Evolutionary conservation across 441 rosid species (phyloP).

Genomic region (Erodium trifolium): DNA sequence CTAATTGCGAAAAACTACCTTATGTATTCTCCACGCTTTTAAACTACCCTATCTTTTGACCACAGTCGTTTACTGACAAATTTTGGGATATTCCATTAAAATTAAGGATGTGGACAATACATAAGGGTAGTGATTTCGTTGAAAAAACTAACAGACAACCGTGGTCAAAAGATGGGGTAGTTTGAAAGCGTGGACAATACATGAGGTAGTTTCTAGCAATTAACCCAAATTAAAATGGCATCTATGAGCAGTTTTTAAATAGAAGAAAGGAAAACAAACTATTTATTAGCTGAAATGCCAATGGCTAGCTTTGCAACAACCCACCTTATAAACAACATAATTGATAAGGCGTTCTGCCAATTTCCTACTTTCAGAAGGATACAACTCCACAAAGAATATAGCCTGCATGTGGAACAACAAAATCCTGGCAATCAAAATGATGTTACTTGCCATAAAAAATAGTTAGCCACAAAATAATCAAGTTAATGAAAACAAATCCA

Average conservation of each 20-base stretch:
- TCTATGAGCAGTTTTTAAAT: not conserved
- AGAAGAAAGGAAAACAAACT: not conserved
- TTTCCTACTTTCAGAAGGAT: constrained; percentile 71
- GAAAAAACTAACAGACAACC: no score
- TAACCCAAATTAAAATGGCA: not conserved
- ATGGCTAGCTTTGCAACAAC: not conserved
- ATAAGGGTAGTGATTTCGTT: no score
- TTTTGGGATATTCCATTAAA: no score
- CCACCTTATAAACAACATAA: constrained; percentile 93
- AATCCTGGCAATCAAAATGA: constrained; percentile 12
- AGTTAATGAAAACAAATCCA: not conserved
- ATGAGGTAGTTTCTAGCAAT: no score
- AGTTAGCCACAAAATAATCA: not conserved
- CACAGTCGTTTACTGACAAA: no score
- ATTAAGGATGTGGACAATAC: no score
- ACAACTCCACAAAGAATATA: constrained; percentile 70
- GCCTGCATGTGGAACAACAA: constrained; percentile 41
- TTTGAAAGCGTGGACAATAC: no score
- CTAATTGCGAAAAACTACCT: no score
- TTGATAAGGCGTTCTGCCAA: constrained; percentile 77
- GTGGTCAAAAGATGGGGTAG: no score
- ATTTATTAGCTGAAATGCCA: constrained; percentile 4
- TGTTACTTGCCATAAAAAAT: not conserved
- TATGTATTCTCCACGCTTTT: no score
- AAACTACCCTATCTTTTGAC: no score